Percentiles rank a stretch among this genome's conserved stretches.
Conservation (phyloP, 1,139 yeast genomes). For the Geotrichum restrictum region DNA sequence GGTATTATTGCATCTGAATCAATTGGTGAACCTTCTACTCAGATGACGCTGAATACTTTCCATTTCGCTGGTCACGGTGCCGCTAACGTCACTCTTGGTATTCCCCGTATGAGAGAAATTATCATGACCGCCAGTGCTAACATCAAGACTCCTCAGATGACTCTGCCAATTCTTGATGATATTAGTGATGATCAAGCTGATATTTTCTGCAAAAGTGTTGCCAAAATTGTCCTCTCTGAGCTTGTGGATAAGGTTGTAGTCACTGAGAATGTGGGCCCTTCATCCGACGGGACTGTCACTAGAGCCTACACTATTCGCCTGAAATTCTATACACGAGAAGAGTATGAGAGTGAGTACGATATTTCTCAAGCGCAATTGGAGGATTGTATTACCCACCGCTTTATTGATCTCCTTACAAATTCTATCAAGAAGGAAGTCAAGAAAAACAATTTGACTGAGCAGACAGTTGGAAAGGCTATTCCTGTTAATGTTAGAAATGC, state of each 20-base stretch:
- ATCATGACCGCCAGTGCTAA: constrained; percentile 97
- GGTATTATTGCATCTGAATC: constrained; percentile 98
- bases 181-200: constrained; percentile 86
- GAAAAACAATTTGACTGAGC: constrained; percentile 67
- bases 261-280: constrained; percentile 70
- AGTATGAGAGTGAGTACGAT: constrained; percentile 85
- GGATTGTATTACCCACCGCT: constrained; percentile 57
- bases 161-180: constrained; percentile 74
- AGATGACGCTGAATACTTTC: constrained; percentile 98
- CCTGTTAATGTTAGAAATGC: constrained; percentile 25
- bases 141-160: constrained; percentile 98
- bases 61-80: constrained; percentile 99
- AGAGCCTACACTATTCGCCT: constrained; percentile 74
- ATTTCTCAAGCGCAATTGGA: constrained; percentile 77
- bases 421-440: constrained; percentile 76
- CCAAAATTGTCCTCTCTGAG: constrained; percentile 81
- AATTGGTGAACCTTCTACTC: constrained; percentile 98
- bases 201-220: constrained; percentile 86
- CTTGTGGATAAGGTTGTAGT: constrained; percentile 81
- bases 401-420: constrained; percentile 66
- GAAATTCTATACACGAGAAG: constrained; percentile 69
- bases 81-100: constrained; percentile 98
- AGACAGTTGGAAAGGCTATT: constrained; percentile 66
- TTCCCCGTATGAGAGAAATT: constrained; percentile 99
- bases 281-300: constrained; percentile 50